Evolutionary conservation across 1,284 basidiomycete genomes (phyloP), one percentile per base, ranked within the genome.

Genomic region (Exobasidium cylindrosporum): DNA sequence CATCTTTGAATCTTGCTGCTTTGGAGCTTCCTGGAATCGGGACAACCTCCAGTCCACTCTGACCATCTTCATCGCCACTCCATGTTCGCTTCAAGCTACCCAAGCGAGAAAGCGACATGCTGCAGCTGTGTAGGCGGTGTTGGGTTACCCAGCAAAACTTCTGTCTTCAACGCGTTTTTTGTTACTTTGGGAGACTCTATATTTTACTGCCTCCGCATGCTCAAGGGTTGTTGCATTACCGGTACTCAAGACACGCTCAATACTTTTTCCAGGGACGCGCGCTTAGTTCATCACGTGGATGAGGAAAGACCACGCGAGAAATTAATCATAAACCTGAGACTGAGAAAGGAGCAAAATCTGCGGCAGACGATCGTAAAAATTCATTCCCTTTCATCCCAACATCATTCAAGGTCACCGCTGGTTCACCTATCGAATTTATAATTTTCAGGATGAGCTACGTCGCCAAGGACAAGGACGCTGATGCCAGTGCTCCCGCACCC

Each of bases 401-500:
- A 17, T 40, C 17, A 40, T 14, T 28, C 47, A 21, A 66, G 67
- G 68, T 67, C 49, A 57, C 57, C 14, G 40, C 56, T 57, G 56
- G 53, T 28, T 55, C 40, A n/a, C 31, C 53, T 14, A 14, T 43
- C 14, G 26, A 4, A 13, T 50, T 7, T 24, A 23, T 26, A 3
- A 2, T 3, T 26, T 6, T 24, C 31, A 55, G 17, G 53, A 55
- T 55, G 53, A 55, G 53, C 53, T 55, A 55, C 90, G 94, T 96
- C 91, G 92, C 94, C 87, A 96, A 95, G 89, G 84, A 94, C 84
- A 93, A 97, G 84, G 94, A 97, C 82, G 77, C 77, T 60, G 79
- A 80, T 56, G 75, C 72, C 66, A 90, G 89, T 75, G 86, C 87
- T 69, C 88, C 90, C 76, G 85, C 87, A 73, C 88, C 90, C 81